These are phyloP conservation scores for Geotrichum fermentans DNA, from an alignment of 1,139 yeast species.

Conservation along the genomic window DNA sequence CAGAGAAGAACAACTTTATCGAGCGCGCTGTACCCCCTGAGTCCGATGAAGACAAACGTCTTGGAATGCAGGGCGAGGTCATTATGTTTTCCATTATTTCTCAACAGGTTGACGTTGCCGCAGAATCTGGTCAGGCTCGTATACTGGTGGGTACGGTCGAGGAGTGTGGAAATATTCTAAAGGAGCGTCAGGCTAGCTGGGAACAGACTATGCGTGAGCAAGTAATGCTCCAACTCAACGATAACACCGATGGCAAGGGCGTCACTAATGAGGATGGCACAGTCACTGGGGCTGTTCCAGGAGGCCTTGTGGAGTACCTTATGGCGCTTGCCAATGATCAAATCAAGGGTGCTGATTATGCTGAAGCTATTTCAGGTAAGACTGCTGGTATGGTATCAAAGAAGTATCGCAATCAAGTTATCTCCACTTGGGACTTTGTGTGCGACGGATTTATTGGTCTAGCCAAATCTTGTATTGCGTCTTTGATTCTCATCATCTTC, in stretches of 20 bases:
- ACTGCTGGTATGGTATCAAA: conserved; percentile 64
- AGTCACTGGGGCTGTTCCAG: conserved; percentile 55
- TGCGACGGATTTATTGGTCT: conserved; percentile 73
- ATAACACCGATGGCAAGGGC: conserved; percentile 35
- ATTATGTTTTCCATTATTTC: conserved; percentile 77
- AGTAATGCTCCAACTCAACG: conserved; percentile 44
- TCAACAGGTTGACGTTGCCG: conserved; percentile 90
- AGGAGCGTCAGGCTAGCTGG: conserved; percentile 60
- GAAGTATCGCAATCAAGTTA: conserved; percentile 54
- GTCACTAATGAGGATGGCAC: conserved; percentile 40
- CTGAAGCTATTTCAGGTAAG: conserved; percentile 66
- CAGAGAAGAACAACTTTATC: conserved; percentile 59
- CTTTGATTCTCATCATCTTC: conserved; percentile 61
- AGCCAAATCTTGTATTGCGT: conserved; percentile 63
- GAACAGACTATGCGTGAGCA: conserved; percentile 54
- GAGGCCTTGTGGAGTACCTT: conserved; percentile 76
- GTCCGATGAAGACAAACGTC: conserved; percentile 55
- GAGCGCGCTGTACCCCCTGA: conserved; percentile 70
- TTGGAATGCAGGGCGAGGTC: conserved; percentile 61
- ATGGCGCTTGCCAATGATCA: conserved; percentile 86
- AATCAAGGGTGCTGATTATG: conserved; percentile 74
- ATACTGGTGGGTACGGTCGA: conserved; percentile 79
- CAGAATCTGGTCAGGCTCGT: conserved; percentile 78
- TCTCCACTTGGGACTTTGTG: conserved; percentile 55
- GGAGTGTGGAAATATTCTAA: conserved; percentile 61